Evolutionary conservation across 106 monocot genomes (phyloP), one percentile per base, ranked within the genome.

Genomic region (Vanilla planifolia): DNA sequence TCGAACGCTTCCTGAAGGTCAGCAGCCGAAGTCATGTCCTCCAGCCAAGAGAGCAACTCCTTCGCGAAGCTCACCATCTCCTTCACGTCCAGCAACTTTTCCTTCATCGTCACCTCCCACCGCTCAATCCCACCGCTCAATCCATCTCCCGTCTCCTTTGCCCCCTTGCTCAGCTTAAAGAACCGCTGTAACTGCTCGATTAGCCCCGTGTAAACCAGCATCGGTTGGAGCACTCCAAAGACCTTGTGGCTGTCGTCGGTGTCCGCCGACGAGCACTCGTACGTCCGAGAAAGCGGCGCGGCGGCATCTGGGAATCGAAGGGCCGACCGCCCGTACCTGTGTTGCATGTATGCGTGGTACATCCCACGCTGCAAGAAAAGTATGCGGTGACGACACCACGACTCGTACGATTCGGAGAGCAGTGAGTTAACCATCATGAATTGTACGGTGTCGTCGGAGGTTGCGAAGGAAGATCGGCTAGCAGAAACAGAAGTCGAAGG

Each of bases 391-490:
- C 75, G 75, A 14, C 61, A 55, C 98, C 98, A 98, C 33, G 83
- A 81, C 21, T 82, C 84, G 14, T 92, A 92, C 14, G 98, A 85
- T 40, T 98, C 85, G 0, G 92, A 81, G 3, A 98, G 75, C 4
- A 98, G 80, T 32, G 98, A 98, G 48, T 77, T 81, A n/a, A 98
- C 92, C 98, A 98, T 98, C 98, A 92, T 88, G 63, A 92, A 98
- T 65, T 98, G 98, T 25, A 98, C 88, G 8, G 92, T 85, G 56
- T 98, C 94, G 0, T 89, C 94, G 0, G 85, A 63, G 35, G 77
- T 1, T 10, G 60, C 60, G 7, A 45, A 13, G 10, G 81, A 23
- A 32, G 56, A 8, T 0, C 86, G 83, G 19, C 70, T 23, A 24
- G 61, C 55, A 8, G 73, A 20, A 11, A 44, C 43, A 48, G 76